Evolutionary conservation across 2,329 filamentous ascomycete genomes (phyloP).

Genomic region (Aspergillus proliferans): DNA sequence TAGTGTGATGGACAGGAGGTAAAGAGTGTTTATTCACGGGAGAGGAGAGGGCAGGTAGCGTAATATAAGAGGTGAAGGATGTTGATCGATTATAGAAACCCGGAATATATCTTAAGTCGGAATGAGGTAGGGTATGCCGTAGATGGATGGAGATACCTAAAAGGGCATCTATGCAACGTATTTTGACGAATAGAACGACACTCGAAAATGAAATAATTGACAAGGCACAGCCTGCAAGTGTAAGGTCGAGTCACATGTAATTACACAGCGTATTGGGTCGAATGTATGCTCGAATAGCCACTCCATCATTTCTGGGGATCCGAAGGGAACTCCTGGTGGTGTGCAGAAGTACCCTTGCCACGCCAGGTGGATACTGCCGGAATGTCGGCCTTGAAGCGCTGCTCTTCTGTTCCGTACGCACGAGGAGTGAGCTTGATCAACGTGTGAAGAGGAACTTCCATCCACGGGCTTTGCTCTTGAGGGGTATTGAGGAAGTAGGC

Average conservation of each 20-base stretch:
- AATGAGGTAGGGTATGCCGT: background rate
- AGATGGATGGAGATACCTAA: background rate
- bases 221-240: constrained; percentile 7
- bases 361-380: constrained; percentile 95
- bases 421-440: constrained; percentile 93
- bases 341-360: constrained; percentile 85
- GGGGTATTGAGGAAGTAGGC: constrained; percentile 98
- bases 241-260: background rate
- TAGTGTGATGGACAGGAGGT: background rate
- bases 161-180: background rate
- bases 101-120: background rate
- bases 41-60: background rate
- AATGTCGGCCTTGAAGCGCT: constrained; percentile 82
- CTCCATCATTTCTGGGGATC: constrained; percentile 11
- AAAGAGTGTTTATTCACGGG: background rate
- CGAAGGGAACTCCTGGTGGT: constrained; percentile 57
- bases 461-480: constrained; percentile 91
- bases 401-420: constrained; percentile 87
- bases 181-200: background rate
- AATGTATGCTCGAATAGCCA: background rate
- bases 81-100: background rate
- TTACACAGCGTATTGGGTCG: background rate
- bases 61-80: background rate
- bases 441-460: constrained; percentile 94
- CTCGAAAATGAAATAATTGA: background rate